phyloP scores from a whole-genome alignment of 495 filamentous ascomycete genomes.

The Penicillium pulvis region DNA sequence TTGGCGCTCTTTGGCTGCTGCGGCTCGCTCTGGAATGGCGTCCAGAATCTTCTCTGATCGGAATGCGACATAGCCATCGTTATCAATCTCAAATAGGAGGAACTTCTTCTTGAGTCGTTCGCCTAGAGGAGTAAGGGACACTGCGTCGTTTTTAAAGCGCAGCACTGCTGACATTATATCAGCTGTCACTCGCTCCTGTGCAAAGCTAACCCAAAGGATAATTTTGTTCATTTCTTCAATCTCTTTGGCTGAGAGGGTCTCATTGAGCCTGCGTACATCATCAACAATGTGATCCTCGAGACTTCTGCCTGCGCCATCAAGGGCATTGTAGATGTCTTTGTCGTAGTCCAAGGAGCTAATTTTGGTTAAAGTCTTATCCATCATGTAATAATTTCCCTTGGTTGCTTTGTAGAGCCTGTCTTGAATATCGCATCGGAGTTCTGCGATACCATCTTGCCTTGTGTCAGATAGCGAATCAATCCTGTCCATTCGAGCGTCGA shows the following conservation, averaged over 20 bases:
- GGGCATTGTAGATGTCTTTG: slow-evolving; percentile 10
- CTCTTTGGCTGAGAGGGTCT: slow-evolving; percentile 4
- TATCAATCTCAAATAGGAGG: slow-evolving; percentile 13
- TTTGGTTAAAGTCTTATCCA: slow-evolving; percentile 4
- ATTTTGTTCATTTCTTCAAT: slow-evolving; percentile 14
- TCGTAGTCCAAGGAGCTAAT: slow-evolving; percentile 14
- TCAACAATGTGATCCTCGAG: slow-evolving; percentile 4
- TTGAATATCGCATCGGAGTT: slow-evolving; percentile 7
- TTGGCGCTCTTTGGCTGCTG: background rate
- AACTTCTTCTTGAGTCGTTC: slow-evolving; percentile 8
- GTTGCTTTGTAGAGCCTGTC: slow-evolving; percentile 4
- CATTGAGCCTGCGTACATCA: slow-evolving; percentile 7
- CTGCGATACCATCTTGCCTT: background rate
- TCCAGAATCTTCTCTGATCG: slow-evolving; percentile 7
- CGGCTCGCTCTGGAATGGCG: background rate
- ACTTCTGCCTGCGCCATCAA: slow-evolving; percentile 4
- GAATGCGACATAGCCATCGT: slow-evolving; percentile 8
- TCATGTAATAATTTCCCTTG: slow-evolving; percentile 15
- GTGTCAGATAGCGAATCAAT: slow-evolving; percentile 14
- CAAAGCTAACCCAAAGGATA: slow-evolving; percentile 15
- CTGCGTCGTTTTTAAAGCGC: slow-evolving; percentile 3
- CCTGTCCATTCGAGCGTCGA: slow-evolving; percentile 11
- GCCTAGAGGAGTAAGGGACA: slow-evolving; percentile 5
- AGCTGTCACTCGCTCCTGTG: background rate
- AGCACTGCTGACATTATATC: slow-evolving; percentile 11